Evolutionary conservation across 2,329 filamentous ascomycete species (phyloP), one percentile per base, ranked within the genome.

Genomic region (Neofusicoccum ribis): DNA sequence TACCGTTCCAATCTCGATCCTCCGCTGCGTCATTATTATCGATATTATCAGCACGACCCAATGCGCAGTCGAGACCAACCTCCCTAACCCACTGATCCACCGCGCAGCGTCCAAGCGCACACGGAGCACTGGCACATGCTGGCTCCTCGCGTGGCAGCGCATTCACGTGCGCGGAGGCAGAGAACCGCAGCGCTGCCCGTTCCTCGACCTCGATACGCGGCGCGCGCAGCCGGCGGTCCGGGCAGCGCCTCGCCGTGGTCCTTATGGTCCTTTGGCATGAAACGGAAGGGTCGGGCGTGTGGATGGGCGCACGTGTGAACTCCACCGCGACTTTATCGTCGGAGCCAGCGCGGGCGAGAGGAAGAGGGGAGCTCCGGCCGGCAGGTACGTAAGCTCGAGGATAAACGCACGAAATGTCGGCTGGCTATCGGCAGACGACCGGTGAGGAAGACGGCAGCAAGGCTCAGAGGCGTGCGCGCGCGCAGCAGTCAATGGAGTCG

Each of bases 1-100:
- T 14, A 9, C 31, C 41, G 56, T 12, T 60, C 17, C 56, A 60
- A 23, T 36, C 31, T 60, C 43, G 56, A 60, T 47, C 27, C 17
- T 8, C 34, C 43, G 27, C 17, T 60, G 56, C 56, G 56, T 60
- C 56, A 60, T 60, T 59, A 60, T 60, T 60, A 37, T 36, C 41
- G n/a, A 20, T 37, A 14, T 20, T 34, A 59, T 37, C 41, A 59
- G 41, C 56, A 59, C 27, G 34, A 12, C 27, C 15, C 56, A 36
- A 36, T 43, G 52, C 56, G n/a, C 41, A 60, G 56, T 60, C 56
- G 56, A 60, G 56, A 47, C 56, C 56, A n/a, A 46, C n/a, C 56
- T 59, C 54, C 56, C 56, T 60, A 37, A 36, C 34, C 54, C 56
- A 60, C 41, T 36, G 56, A 60, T 60, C 56, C 56, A 46, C 56